A percentile compares a stretch with the other conserved stretches of the same genome.
phyloP scores from a whole-genome alignment of 176 grass and related monocot genomes.

The Musa schizocarpa region DNA sequence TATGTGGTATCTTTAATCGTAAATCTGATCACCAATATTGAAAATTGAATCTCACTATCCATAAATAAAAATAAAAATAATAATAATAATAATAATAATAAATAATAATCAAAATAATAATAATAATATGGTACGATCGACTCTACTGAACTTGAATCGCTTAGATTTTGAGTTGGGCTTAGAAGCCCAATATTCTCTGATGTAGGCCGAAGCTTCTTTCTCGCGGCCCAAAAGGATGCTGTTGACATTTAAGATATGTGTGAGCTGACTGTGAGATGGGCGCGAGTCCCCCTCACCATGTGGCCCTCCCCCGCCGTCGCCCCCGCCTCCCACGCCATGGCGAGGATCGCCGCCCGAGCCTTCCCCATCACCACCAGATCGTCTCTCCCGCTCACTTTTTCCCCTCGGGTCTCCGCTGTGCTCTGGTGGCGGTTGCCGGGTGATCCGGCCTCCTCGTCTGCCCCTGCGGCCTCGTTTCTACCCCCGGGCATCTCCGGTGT shows the following conservation, averaged over 20 bases:
- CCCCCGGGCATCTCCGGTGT: constrained; percentile 17
- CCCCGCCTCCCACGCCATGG: constrained; percentile 34
- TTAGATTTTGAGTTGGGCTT: too few species aligned
- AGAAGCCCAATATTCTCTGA: too few species aligned
- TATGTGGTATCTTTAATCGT: too few species aligned
- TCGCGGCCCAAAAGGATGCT: not conserved
- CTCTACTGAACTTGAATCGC: too few species aligned
- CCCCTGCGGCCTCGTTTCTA: constrained; percentile 4
- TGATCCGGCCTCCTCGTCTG: not conserved
- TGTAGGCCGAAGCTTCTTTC: too few species aligned
- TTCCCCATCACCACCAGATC: constrained; percentile 52
- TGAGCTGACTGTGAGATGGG: not conserved
- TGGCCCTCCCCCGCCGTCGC: not conserved
- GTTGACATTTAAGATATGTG: not conserved
- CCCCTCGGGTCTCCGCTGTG: not conserved
- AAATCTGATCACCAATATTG: too few species aligned
- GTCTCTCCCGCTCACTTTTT: constrained; percentile 1
- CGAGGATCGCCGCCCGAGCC: constrained; percentile 54
- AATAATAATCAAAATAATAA: too few species aligned
- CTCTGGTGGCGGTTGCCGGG: constrained; percentile 12
- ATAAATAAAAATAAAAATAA: too few species aligned
- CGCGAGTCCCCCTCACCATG: not conserved
- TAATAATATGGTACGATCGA: too few species aligned
- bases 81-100: too few species aligned
- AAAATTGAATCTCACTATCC: too few species aligned